A percentile compares a stretch with the other conserved stretches of the same genome.
These are phyloP conservation scores for Cladosporium sphaerospermum DNA, from an alignment of 2,329 filamentous ascomycete species.

Conservation along the genomic window DNA sequence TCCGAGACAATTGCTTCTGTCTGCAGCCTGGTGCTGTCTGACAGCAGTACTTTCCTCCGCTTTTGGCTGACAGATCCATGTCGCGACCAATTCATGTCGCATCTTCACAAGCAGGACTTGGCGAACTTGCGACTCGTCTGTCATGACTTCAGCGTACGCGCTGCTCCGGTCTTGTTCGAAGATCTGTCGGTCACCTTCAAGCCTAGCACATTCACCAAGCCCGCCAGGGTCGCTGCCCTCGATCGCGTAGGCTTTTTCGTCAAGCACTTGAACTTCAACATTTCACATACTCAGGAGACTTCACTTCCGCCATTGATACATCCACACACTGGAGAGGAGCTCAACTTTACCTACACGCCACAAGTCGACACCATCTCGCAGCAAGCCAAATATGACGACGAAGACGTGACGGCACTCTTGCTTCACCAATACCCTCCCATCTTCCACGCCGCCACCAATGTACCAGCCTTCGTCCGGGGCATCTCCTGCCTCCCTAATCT, in stretches of 20 bases:
- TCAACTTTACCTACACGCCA: constrained; percentile 75
- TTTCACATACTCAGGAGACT: constrained; percentile 70
- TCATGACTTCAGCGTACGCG: constrained; percentile 63
- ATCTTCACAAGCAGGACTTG: constrained; percentile 37
- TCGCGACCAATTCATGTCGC: constrained; percentile 39
- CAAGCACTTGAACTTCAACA: constrained; percentile 68
- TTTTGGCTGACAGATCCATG: constrained; percentile 46
- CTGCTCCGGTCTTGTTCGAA: constrained; percentile 64
- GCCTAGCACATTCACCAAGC: constrained; percentile 68
- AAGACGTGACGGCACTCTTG: constrained; percentile 72
- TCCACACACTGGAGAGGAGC: constrained; percentile 67
- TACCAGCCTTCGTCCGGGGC: constrained; percentile 73
- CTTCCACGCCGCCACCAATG: constrained; percentile 84
- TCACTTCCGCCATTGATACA: constrained; percentile 82
- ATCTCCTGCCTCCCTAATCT: constrained; percentile 64
- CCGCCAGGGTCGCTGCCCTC: constrained; percentile 66
- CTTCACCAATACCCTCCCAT: constrained; percentile 82
- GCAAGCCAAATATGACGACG: constrained; percentile 71
- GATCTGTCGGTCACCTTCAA: constrained; percentile 65
- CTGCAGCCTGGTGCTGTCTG: constrained; percentile 44
- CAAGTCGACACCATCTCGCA: constrained; percentile 53
- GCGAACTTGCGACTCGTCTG: constrained; percentile 56
- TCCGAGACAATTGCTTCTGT: constrained; percentile 41
- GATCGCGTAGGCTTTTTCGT: constrained; percentile 72
- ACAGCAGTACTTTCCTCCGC: constrained; percentile 43